Percentiles rank a stretch among this genome's conserved stretches.
Conservation (phyloP, 148 eudicot genomes). For the Fagopyrum homotropicum region DNA sequence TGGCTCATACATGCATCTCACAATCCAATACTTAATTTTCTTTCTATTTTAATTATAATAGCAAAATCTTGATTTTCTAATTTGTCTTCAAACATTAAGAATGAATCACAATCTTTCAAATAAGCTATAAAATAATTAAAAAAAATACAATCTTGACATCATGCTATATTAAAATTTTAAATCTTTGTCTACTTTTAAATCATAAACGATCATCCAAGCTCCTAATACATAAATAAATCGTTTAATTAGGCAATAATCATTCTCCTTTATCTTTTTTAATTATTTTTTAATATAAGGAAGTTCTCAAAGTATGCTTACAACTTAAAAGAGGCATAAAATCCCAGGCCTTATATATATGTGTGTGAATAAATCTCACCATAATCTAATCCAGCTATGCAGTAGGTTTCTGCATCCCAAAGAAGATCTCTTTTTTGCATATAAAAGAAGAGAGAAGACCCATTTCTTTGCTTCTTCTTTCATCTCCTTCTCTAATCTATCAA, state of each 20-base stretch:
- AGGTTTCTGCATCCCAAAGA: slow-evolving; percentile 11
- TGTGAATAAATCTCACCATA: slow-evolving; percentile 3
- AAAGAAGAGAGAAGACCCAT: neutral
- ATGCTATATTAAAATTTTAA: neutral
- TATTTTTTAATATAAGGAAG: neutral
- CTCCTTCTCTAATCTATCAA: neutral
- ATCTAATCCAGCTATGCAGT: slow-evolving; percentile 13
- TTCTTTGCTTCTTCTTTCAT: neutral
- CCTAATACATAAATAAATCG: neutral
- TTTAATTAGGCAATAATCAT: slow-evolving; percentile 11
- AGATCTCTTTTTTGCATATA: slow-evolving; percentile 15
- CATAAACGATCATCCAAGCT: neutral
- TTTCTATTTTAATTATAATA: neutral
- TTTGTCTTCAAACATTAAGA: too few species aligned
- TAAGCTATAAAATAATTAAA: neutral
- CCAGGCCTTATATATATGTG: neutral
- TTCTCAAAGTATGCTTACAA: slow-evolving; percentile 3
- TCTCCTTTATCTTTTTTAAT: neutral
- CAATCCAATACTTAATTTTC: neutral
- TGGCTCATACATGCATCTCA: neutral
- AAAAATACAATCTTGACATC: neutral
- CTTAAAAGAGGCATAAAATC: slow-evolving; percentile 1
- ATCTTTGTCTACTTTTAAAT: neutral
- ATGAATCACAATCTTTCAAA: neutral
- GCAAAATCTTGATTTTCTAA: too few species aligned